Evolutionary conservation across 345 rosid genomes (phyloP).

Genomic region (Populus davidiana): DNA sequence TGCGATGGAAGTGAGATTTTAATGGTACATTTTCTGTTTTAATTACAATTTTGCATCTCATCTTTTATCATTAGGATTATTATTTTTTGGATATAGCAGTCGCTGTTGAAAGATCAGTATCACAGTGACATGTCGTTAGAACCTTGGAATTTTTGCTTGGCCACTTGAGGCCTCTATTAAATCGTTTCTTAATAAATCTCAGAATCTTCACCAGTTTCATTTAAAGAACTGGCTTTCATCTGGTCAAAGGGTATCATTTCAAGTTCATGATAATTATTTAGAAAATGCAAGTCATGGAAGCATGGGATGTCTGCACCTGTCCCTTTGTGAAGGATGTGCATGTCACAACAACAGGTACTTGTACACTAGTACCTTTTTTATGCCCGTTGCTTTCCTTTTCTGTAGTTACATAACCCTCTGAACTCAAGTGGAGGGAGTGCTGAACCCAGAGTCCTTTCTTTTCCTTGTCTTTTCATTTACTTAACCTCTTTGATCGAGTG

Average conservation of each 20-base stretch:
- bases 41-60: conserved; percentile 9
- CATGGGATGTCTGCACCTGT: not conserved
- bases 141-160: not conserved
- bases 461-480: not conserved
- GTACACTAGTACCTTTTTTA: not conserved
- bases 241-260: not conserved
- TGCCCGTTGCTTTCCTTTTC: too few species aligned
- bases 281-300: not conserved
- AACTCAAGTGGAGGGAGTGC: too few species aligned
- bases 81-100: conserved; percentile 6
- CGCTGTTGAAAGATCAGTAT: conserved; percentile 7
- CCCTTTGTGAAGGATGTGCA: not conserved
- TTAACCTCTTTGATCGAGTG: too few species aligned
- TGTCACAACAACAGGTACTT: not conserved
- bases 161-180: not conserved
- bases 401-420: too few species aligned
- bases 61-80: not conserved
- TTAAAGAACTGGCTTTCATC: not conserved
- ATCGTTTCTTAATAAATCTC: conserved; percentile 5
- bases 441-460: not conserved
- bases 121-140: conserved; percentile 1
- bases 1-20: conserved; percentile 70
- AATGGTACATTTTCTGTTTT: conserved; percentile 13
- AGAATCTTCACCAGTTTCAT: conserved; percentile 7
- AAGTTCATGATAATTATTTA: not conserved